Percentiles rank a stretch among this genome's conserved stretches.
Evolutionary conservation across 2,329 filamentous ascomycete species (phyloP).

Genomic region (Pyricularia sp.): DNA sequence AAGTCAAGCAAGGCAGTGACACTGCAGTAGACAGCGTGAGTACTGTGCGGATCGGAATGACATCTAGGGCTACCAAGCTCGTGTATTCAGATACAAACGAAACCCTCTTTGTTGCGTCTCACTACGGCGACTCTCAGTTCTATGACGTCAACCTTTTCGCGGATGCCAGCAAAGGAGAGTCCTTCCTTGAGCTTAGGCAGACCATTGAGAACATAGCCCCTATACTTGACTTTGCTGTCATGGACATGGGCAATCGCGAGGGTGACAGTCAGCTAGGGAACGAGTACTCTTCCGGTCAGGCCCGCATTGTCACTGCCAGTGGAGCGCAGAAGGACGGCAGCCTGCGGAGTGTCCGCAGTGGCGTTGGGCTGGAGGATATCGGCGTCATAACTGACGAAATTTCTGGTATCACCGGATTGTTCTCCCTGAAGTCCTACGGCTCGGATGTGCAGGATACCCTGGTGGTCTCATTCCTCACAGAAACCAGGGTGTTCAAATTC

Average conservation of each 20-base stretch:
- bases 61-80: slow-evolving; percentile 67
- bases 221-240: slow-evolving; percentile 83
- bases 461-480: slow-evolving; percentile 70
- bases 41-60: slow-evolving; percentile 46
- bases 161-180: background rate
- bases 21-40: slow-evolving; percentile 67
- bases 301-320: slow-evolving; percentile 85
- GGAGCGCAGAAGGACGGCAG: slow-evolving; percentile 85
- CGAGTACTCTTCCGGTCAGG: slow-evolving; percentile 91
- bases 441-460: slow-evolving; percentile 56
- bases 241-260: slow-evolving; percentile 87
- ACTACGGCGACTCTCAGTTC: slow-evolving; percentile 86
- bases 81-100: slow-evolving; percentile 44
- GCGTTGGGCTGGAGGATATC: slow-evolving; percentile 82
- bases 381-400: slow-evolving; percentile 69
- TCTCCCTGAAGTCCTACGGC: slow-evolving; percentile 49
- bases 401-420: slow-evolving; percentile 62
- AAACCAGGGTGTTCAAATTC: slow-evolving; percentile 78
- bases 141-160: slow-evolving; percentile 43
- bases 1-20: slow-evolving; percentile 52
- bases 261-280: slow-evolving; percentile 63
- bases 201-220: slow-evolving; percentile 79
- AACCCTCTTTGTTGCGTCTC: slow-evolving; percentile 78
- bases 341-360: slow-evolving; percentile 82
- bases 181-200: slow-evolving; percentile 54